phyloP scores from a whole-genome alignment of 139 green algal species.

The Chlorella sp. region DNA sequence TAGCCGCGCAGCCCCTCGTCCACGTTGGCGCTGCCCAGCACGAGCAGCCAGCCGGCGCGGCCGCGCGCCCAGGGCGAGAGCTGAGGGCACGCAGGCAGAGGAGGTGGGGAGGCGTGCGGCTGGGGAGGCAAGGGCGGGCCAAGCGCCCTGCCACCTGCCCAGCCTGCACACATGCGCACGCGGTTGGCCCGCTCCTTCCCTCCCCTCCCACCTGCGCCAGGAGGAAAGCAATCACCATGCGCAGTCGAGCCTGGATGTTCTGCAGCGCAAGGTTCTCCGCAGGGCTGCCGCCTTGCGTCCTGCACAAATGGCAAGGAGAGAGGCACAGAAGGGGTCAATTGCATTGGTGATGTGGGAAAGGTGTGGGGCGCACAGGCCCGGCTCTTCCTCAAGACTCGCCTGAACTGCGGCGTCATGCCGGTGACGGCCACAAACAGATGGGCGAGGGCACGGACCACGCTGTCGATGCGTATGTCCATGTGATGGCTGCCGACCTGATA shows the following conservation, averaged over 20 bases:
- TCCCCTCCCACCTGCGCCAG: conserved; percentile 66
- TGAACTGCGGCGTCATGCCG: conserved; percentile 77
- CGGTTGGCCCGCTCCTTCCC: background rate
- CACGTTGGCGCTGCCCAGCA: conserved; percentile 95
- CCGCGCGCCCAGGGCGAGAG: conserved; percentile 73
- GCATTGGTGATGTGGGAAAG: no score
- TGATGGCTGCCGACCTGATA: conserved; percentile 86
- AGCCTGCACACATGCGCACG: no score
- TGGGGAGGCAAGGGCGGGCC: conserved; percentile 84
- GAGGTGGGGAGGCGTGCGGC: background rate
- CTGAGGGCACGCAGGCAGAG: background rate
- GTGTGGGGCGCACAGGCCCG: no score
- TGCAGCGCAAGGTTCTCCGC: conserved; percentile 96
- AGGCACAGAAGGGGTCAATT: no score
- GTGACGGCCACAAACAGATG: conserved; percentile 80
- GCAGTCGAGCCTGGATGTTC: conserved; percentile 91
- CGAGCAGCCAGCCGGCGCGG: conserved; percentile 85
- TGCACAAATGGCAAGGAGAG: no score
- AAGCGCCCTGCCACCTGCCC: conserved; percentile 32
- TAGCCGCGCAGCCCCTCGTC: conserved; percentile 93
- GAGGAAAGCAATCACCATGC: conserved; percentile 97
- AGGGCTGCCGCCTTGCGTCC: conserved; percentile 72
- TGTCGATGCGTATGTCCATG: conserved; percentile 86
- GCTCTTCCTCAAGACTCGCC: no score
- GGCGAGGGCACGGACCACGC: conserved; percentile 61